Conservation (phyloP, 1,139 yeast genomes). For the Barnettozyma hawaiiensis region DNA sequence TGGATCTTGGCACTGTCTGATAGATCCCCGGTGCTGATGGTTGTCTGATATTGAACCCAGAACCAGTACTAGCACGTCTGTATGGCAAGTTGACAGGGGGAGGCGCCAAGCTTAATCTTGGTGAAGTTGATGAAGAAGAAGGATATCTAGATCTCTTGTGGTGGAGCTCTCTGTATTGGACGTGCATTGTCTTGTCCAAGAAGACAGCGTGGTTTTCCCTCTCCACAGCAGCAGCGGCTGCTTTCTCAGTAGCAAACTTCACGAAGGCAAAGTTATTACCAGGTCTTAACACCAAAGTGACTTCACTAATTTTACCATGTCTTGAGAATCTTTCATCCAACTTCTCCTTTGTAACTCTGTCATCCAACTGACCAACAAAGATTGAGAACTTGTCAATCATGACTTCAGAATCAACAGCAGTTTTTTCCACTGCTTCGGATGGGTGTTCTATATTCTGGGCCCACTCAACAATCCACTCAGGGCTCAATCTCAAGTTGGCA, state of each 20-base stretch:
- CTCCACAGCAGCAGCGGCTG: slow-evolving; percentile 80
- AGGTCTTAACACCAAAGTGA: slow-evolving; percentile 47
- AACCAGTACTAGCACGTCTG: slow-evolving; percentile 35
- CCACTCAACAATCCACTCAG: slow-evolving; percentile 66
- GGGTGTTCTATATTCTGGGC: slow-evolving; percentile 68
- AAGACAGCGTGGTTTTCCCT: slow-evolving; percentile 76
- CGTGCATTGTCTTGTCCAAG: slow-evolving; percentile 71
- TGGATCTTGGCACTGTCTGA: slow-evolving; percentile 8
- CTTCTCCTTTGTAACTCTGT: slow-evolving; percentile 48
- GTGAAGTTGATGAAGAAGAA: slow-evolving; percentile 23
- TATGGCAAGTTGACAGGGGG: slow-evolving; percentile 61
- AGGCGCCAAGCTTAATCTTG: slow-evolving; percentile 57
- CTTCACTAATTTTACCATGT: slow-evolving; percentile 59
- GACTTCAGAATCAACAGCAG: slow-evolving; percentile 24
- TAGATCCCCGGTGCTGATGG: slow-evolving; percentile 5
- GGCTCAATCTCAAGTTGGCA: slow-evolving; percentile 55
- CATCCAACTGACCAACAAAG: slow-evolving; percentile 69
- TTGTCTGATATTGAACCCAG: slow-evolving; percentile 20
- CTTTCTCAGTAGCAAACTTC: slow-evolving; percentile 54
- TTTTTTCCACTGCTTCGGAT: slow-evolving; percentile 13
- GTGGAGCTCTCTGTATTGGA: slow-evolving; percentile 68
- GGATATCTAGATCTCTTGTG: slow-evolving; percentile 24
- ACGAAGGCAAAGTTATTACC: slow-evolving; percentile 63
- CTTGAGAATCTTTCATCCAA: slow-evolving; percentile 51
- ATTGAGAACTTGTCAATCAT: slow-evolving; percentile 66